Conservation (phyloP, 257 asterid species). For the Scutellaria barbata region DNA sequence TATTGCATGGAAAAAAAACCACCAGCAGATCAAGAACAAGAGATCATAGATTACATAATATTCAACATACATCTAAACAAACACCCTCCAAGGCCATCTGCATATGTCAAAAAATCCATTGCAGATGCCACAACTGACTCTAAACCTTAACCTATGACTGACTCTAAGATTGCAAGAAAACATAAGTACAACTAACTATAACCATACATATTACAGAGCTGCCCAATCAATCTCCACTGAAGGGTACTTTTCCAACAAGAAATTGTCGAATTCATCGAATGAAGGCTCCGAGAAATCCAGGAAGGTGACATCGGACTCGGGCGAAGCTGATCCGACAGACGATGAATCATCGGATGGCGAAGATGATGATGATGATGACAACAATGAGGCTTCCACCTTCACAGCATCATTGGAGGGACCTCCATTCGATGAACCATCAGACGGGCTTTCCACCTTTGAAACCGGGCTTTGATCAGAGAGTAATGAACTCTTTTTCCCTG, state of each 20-base stretch:
- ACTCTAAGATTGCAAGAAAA: background rate
- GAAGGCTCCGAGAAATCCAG: constrained; percentile 52
- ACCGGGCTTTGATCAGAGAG: constrained; percentile 16
- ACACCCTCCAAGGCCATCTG: constrained; percentile 51
- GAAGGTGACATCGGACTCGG: constrained; percentile 57
- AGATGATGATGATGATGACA: constrained; percentile 28
- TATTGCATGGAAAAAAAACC: constrained; percentile 67
- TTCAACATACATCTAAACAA: constrained; percentile 3
- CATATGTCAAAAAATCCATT: constrained; percentile 79
- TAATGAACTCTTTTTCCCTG: constrained; percentile 25
- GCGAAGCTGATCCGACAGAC: constrained; percentile 49
- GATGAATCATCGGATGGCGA: constrained; percentile 41
- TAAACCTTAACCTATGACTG: constrained; percentile 20
- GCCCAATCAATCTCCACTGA: constrained; percentile 98
- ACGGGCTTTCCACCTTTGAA: constrained; percentile 26
- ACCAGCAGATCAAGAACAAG: constrained; percentile 58
- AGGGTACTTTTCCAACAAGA: constrained; percentile 67
- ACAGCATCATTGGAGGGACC: constrained; percentile 38
- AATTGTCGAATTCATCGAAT: constrained; percentile 40
- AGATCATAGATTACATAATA: constrained; percentile 34
- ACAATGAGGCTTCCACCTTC: constrained; percentile 52
- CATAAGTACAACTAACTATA: background rate
- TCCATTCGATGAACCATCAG: constrained; percentile 35
- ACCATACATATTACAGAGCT: constrained; percentile 43
- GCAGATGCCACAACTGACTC: constrained; percentile 55